Evolutionary conservation across 2,329 filamentous ascomycete genomes (phyloP), one percentile per base, ranked within the genome.

Genomic region (Microdochium trichocladiopsis): DNA sequence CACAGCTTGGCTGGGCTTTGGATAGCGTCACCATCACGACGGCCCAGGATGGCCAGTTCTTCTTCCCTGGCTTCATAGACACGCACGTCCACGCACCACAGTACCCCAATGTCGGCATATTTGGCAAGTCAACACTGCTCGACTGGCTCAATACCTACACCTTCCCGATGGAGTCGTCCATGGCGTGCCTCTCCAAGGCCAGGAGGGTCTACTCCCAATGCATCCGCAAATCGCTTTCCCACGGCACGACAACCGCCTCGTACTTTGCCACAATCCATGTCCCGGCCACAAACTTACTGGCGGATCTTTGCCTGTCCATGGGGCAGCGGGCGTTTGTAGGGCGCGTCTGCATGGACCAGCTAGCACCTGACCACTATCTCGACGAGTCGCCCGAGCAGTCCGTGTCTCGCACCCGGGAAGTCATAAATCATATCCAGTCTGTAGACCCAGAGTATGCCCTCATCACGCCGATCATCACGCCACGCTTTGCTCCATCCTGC

Each of bases 71-170:
- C 5, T 91, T 93, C 63, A 84, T 94, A 55, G 93, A 99, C 69
- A 96, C 94, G 1, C 94, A 99, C 67, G 88, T 96, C 53, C 94
- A 99, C 67, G 94, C 94, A 9, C 82, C 92, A 0, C 94, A 99
- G 72, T 96, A 96, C 63, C 91, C 93, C 53, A 99, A 99, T 64
- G 83, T 84, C 1, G 94, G 94, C 54, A 86, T 99, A 57, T 97
- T 97, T 66, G 94, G 94, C 63, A 94, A 92, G 58, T 87, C 89
- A 0, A 96, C 93, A 0, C 84, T 99, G 28, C 80, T 99, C 14
- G 87, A 94, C 70, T 99, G 94, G 94, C 77, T 99, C 4, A 82
- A 92, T 61, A 94, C 78, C 16, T 97, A 99, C 73, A 99, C 94
- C 0, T 99, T 97, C 65, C 94, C 94, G 0, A 80, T 96, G 56